Base-by-base conservation (phyloP, 257 asterid genomes). In the Solanum medicagineum region DNA sequence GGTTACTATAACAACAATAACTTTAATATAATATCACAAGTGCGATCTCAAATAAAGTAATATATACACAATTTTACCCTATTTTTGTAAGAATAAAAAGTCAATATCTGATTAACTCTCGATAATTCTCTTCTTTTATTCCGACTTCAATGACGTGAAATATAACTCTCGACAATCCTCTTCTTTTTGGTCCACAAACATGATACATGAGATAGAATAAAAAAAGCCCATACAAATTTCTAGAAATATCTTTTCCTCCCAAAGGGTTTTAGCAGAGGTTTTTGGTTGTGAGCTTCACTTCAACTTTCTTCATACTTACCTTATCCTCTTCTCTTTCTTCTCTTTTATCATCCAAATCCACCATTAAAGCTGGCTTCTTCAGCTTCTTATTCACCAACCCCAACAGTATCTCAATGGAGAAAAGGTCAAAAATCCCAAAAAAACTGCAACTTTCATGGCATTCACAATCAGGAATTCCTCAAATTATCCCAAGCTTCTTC, bases 311-410 rank as follows among this genome's bases (percentile, higher is more conserved):
- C 26, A 26, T 60, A n/a, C 22, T 24, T 8, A 66, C 47, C 75
- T 66, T 66, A 66, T 66, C 75, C 22, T 66, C 75, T 65, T 63
- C 3, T 12, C 7, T 20, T 12, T 59, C 32, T 59, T 20, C 29
- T 20, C 70, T 24, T 63, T 24, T 63, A 59, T 59, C 66, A 57
- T 57, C 26, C 12, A 7, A 59, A 10, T 22, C 75, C 75, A 32
- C 57, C 87, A 87, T 32, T 66, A 26, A 86, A 88, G 26, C 88
- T 94, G 98, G 97, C 98, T 89, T 93, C 97, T 17, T 87, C 97
- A n/a, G 88, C 92, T 71, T 88, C 90, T 55, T 89, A 93, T 62
- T 84, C 92, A n/a, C 91, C 93, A 87, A 87, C 90, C 90, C 93
- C 95, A 49, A 79, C 85, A 85, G 90, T 84, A 87, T 90, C 98